Base-by-base conservation (phyloP, 371 early-diverging fungal species). In the Umbelopsis sp. region DNA sequence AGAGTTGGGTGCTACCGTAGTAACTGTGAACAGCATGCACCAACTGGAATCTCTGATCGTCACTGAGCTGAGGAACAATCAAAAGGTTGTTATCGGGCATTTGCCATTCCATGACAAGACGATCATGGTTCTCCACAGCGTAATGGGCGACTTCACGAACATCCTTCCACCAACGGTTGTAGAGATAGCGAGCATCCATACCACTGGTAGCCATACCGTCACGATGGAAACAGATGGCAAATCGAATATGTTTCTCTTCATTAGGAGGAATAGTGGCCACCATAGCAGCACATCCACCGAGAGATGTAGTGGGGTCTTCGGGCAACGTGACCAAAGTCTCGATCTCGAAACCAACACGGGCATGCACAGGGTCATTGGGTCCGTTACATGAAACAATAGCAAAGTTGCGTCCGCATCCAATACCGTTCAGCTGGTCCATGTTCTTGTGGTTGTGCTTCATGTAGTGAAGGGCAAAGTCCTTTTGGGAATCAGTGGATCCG, bases 281-380 rank as follows among this genome's bases (percentile, higher is more conserved):
- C 52, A 68, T n/a, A 11, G 63, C 22, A 45, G 69, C 65, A 22
- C 69, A 68, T 68, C 51, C 50, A 22, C 69, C 69, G 6, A 68
- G 48, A 3, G 63, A 45, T 2, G 51, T 50, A 16, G 38, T 51
- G 9, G 50, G 51, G 2, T 68, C 51, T 25, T 68, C 69, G 4
- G n/a, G 70, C 44, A 45, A 10, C 10, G 22, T 44, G 12, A 68
- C 18, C 20, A 68, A 20, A 0, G 45, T 53, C 29, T 68, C 69
- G 9, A 68, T 44, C 16, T 44, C 44, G 46, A 68, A 68, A 9
- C 69, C 69, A 18, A 57, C 18, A 5, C 46, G n/a, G 11, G 69
- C 69, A 29, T 44, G 44, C n/a, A 38, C 50, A 45, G 51, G 50
- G 20, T 68, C 67, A 4, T 68, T 63, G 18, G 46, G 38, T 16